Base-by-base conservation (phyloP, 192 early-diverging fungal genomes). In the Linnemannia elongata region DNA sequence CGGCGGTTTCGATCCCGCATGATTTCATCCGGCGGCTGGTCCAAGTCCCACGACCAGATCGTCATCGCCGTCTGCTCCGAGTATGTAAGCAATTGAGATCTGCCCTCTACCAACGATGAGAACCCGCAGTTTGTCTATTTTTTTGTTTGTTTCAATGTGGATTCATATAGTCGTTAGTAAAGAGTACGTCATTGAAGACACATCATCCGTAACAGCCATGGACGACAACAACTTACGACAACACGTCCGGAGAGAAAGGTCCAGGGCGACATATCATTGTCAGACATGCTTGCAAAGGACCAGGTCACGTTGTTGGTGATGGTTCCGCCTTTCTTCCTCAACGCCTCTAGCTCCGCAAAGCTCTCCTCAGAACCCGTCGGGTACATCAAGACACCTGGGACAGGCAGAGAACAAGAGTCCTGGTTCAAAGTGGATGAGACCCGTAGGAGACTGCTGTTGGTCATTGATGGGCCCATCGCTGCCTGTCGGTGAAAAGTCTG, bases 41-140 rank as follows among this genome's bases (percentile, higher is more conserved):
- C 73, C 22, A 87, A 39, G 75, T 87, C 85, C 85, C 85, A 87
- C 6, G 85, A 87, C 85, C 85, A 87, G n/a, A 87, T 81, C 10
- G 72, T 78, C 85, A 87, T 87, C 1, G 79, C 79, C 17, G 79
- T 66, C 6, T 81, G 85, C 24, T 87, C 85, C 36, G 79, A 77
- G 33, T 47, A 87, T 13, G 85, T 55, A 33, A 87, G 42, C 1
- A 35, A 24, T 22, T 70, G 68, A 0, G 78, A 35, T 18, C 68
- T 54, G 41, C 76, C 55, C 15, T 78, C 57, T 0, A 78, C 36
- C n/a, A 87, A 45, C 0, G 70, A 36, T 6, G 85, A 81, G 38
- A 75, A 81, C 13, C 85, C 85, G 47, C 85, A 87, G 20, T 52
- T 52, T 6, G 78, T 80, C 83, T 85, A 71, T 42, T 70, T 12